Conservation (phyloP, 2,329 filamentous ascomycete genomes). For the Colletotrichum lentis region DNA sequence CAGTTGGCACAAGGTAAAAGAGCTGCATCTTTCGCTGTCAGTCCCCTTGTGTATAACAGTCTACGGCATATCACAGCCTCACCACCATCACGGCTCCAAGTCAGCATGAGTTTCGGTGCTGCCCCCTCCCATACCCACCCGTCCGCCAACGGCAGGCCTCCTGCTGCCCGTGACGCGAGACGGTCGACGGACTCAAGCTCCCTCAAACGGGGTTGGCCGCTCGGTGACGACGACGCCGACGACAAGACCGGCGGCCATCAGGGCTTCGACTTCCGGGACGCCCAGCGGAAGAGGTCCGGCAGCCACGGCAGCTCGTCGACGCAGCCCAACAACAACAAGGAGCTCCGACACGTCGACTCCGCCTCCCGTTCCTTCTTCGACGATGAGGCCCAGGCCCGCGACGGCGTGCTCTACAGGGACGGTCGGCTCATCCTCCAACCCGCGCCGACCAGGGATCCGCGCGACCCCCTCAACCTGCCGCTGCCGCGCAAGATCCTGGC, state of each 20-base stretch:
- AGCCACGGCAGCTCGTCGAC: background rate
- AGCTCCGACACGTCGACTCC: background rate
- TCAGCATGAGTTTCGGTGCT: constrained; percentile 1
- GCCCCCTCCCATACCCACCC: background rate
- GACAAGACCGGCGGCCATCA: constrained; percentile 3
- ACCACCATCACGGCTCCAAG: too few species aligned
- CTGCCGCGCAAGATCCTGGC: constrained; percentile 11
- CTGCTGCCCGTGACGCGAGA: background rate
- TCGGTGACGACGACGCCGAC: background rate
- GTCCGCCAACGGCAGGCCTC: background rate
- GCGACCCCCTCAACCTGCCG: constrained; percentile 28
- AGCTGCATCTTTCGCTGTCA: background rate
- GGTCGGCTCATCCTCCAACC: constrained; percentile 26
- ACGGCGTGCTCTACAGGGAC: constrained; percentile 21
- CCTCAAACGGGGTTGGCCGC: background rate
- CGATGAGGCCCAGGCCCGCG: background rate
- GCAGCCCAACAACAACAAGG: background rate
- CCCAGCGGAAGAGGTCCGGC: background rate
- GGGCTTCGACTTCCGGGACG: background rate
- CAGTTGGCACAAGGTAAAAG: background rate
- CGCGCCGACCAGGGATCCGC: constrained; percentile 21
- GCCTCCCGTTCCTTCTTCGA: constrained; percentile 6
- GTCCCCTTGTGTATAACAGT: background rate
- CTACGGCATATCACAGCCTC: too few species aligned
- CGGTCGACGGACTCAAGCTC: background rate